These are phyloP conservation scores for Sequoiadendron giganteum DNA, from an alignment of 75 land plant species.

Conservation along the genomic window DNA sequence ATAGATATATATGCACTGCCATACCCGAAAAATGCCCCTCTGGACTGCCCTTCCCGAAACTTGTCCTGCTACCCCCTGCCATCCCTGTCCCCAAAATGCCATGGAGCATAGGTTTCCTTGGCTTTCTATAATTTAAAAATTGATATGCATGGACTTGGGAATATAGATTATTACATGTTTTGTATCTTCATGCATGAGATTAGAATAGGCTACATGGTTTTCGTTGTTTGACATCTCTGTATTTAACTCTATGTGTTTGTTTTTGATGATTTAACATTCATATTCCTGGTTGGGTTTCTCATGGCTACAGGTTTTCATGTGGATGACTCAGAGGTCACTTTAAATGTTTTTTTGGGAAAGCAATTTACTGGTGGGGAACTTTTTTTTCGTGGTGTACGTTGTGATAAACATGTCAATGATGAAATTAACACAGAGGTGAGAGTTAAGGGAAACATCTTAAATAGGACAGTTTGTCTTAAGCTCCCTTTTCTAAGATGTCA, in stretches of 20 bases:
- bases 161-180: background rate
- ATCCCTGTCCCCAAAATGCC: too few relatives aligned
- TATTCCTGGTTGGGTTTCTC: background rate
- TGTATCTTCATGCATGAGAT: background rate
- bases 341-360: constrained; percentile 57
- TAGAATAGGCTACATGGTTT: background rate
- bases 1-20: too few relatives aligned
- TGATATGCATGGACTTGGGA: background rate
- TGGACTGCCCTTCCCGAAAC: too few relatives aligned
- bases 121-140: background rate
- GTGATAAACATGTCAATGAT: constrained; percentile 54
- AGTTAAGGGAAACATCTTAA: background rate
- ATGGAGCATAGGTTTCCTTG: too few relatives aligned
- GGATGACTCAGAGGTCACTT: constrained; percentile 58
- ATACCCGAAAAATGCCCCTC: too few relatives aligned
- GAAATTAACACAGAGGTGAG: constrained; percentile 47
- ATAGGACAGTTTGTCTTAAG: background rate
- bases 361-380: constrained; percentile 49
- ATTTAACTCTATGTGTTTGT: background rate
- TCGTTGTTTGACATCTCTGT: background rate
- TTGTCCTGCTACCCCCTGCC: too few relatives aligned
- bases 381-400: constrained; percentile 57
- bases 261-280: background rate
- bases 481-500: background rate
- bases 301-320: constrained; percentile 48